These are phyloP conservation scores for Pluteus cervinus DNA, from an alignment of 768 basidiomycete species.

Conservation along the genomic window DNA sequence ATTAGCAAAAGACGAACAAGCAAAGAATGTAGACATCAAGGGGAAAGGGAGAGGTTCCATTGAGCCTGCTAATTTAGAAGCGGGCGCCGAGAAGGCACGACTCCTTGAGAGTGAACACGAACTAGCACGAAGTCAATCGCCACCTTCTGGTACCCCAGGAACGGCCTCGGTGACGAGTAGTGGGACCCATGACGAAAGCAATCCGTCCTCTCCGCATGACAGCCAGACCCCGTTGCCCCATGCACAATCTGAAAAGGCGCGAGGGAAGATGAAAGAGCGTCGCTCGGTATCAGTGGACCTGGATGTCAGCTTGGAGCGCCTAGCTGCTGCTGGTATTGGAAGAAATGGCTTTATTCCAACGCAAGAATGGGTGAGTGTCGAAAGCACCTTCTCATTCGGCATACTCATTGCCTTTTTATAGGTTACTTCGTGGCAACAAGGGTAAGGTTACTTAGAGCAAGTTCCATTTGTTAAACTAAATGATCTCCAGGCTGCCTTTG, in stretches of 20 bases:
- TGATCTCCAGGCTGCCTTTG: constrained; percentile 63
- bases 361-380: constrained; percentile 86
- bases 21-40: constrained; percentile 27
- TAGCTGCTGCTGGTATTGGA: constrained; percentile 68
- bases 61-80: constrained; percentile 27
- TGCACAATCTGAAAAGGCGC: constrained; percentile 72
- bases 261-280: constrained; percentile 86
- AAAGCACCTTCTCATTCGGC: constrained; percentile 5
- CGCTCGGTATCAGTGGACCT: constrained; percentile 47
- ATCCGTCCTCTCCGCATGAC: no score
- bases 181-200: no score
- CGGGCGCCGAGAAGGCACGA: constrained; percentile 61
- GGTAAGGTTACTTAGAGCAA: constrained; percentile 38
- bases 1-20: constrained; percentile 65
- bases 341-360: constrained; percentile 93
- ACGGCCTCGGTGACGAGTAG: no score
- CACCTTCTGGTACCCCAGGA: no score
- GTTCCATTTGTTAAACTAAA: constrained; percentile 4
- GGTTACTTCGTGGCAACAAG: constrained; percentile 96
- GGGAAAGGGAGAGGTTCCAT: constrained; percentile 32
- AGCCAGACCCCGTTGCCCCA: no score
- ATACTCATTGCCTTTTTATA: constrained; percentile 17
- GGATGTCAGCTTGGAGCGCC: constrained; percentile 52
- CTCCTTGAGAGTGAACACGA: constrained; percentile 56
- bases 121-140: no score